These are phyloP conservation scores for Ceratobasidium sp. DNA, from an alignment of 1,284 basidiomycete species.

Conservation along the genomic window DNA sequence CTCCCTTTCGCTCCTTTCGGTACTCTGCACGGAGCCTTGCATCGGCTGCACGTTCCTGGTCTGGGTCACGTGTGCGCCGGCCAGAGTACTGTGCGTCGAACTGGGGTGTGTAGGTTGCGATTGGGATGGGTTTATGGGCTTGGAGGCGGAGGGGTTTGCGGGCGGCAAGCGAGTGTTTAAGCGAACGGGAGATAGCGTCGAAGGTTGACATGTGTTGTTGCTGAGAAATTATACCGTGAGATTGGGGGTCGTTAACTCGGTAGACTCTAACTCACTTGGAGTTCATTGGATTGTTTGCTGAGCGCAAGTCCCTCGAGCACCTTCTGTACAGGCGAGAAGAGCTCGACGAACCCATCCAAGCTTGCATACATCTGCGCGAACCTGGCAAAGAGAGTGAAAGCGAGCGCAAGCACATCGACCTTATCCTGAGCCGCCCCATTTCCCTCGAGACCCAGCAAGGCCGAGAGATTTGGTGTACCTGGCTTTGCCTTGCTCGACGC, in stretches of 20 bases:
- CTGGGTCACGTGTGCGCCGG: constrained; percentile 88
- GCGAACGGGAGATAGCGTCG: constrained; percentile 66
- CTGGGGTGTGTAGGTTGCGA: constrained; percentile 92
- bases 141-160: constrained; percentile 88
- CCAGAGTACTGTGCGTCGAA: constrained; percentile 89
- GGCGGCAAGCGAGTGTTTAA: constrained; percentile 77
- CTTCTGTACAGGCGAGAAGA: constrained; percentile 74
- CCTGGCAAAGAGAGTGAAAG: constrained; percentile 71
- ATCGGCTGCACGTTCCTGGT: constrained; percentile 88
- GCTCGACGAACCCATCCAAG: constrained; percentile 83
- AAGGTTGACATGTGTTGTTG: constrained; percentile 57
- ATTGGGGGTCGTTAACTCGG: constrained; percentile 35
- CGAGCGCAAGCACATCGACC: constrained; percentile 69
- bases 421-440: constrained; percentile 67
- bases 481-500: constrained; percentile 49
- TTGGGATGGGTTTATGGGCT: constrained; percentile 95
- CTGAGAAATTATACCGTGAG: constrained; percentile 54
- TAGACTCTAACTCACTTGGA: constrained; percentile 64
- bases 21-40: constrained; percentile 88
- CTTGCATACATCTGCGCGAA: constrained; percentile 81
- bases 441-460: constrained; percentile 58
- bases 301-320: constrained; percentile 68
- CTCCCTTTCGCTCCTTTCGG: constrained; percentile 97
- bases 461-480: constrained; percentile 45
- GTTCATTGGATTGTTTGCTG: constrained; percentile 61